These are phyloP conservation scores for Fusarium marasasianum DNA, from an alignment of 2,329 filamentous ascomycete species.

Conservation along the genomic window DNA sequence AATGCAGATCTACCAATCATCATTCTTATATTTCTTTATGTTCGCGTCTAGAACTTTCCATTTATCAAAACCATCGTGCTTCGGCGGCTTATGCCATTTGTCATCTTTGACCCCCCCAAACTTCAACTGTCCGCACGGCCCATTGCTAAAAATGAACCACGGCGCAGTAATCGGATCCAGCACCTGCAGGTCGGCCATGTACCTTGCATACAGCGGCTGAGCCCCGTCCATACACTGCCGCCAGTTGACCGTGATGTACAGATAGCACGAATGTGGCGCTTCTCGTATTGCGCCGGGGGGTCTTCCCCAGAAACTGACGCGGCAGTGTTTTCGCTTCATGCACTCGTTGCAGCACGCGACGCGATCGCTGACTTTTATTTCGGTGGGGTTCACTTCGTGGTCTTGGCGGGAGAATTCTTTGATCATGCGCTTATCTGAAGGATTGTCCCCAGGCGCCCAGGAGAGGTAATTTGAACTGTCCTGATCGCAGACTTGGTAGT, in stretches of 20 bases:
- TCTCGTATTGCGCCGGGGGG: neutral
- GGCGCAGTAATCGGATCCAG: neutral
- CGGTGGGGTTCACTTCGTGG: neutral
- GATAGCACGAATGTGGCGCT: fast-evolving
- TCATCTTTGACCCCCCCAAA: neutral
- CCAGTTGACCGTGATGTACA: neutral
- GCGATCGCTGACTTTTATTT: neutral
- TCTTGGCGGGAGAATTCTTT: neutral
- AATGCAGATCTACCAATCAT: neutral
- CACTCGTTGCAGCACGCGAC: neutral
- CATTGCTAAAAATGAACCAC: neutral
- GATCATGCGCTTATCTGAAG: neutral
- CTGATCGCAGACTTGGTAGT: neutral
- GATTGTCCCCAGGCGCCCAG: fast-evolving
- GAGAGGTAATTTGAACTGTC: neutral
- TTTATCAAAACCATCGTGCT: neutral
- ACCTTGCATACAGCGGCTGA: neutral
- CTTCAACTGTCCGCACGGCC: neutral
- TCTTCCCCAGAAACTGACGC: neutral
- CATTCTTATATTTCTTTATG: neutral
- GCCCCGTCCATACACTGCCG: neutral
- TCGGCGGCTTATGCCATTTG: neutral
- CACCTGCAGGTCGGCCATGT: neutral
- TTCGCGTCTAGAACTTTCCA: neutral
- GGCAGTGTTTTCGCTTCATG: neutral